A percentile compares a stretch with the other conserved stretches of the same genome.
These are phyloP conservation scores for Begonia fuchsioides DNA, from an alignment of 306 rosid genomes.

Conservation along the genomic window DNA sequence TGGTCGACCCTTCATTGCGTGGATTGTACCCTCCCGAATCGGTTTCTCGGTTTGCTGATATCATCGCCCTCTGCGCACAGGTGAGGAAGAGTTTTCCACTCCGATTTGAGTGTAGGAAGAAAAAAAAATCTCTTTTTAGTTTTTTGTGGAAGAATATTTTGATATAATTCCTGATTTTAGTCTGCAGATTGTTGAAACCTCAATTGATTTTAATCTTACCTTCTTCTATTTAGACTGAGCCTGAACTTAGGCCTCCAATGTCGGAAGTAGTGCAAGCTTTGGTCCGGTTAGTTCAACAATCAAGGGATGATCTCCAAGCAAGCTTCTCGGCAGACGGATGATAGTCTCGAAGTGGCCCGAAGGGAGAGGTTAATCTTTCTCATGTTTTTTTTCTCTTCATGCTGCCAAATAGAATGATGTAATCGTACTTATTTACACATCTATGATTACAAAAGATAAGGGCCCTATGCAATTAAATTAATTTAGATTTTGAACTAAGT, in stretches of 20 bases:
- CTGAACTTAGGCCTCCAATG: constrained; percentile 60
- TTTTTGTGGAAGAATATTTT: neutral
- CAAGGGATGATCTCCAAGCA: constrained; percentile 45
- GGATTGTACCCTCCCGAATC: constrained; percentile 89
- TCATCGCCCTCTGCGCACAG: constrained; percentile 67
- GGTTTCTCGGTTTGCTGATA: constrained; percentile 64
- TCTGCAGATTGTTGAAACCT: neutral
- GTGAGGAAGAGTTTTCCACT: constrained; percentile 11
- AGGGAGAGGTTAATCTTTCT: too few species aligned
- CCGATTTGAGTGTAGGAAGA: too few species aligned
- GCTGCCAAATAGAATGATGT: too few species aligned
- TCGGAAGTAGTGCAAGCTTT: constrained; percentile 73
- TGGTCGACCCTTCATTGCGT: constrained; percentile 71
- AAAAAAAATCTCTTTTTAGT: too few species aligned
- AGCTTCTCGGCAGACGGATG: constrained; percentile 31
- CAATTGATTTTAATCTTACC: neutral
- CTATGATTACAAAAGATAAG: neutral
- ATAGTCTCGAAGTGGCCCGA: neutral
- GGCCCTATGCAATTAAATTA: neutral
- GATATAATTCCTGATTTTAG: neutral
- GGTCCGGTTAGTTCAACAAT: constrained; percentile 41
- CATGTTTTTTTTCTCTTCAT: too few species aligned
- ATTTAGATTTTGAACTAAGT: neutral
- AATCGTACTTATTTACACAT: too few species aligned
- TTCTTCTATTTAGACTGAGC: constrained; percentile 30